Evolutionary conservation across 257 asterid genomes (phyloP).

Genomic region (Solanum stenotomum): DNA sequence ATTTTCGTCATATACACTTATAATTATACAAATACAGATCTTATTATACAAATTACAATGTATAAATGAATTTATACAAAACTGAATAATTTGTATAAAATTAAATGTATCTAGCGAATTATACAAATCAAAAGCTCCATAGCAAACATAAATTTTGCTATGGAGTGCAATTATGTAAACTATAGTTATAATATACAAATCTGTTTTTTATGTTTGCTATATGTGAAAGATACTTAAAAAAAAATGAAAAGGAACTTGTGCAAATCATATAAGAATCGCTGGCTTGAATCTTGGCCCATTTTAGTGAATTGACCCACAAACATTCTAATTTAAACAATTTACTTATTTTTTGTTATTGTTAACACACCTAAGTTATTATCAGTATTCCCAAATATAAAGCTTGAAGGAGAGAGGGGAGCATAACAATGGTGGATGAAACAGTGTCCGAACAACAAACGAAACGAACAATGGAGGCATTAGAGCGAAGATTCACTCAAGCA

Average conservation of each 20-base stretch:
- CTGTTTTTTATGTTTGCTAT: too few relatives aligned
- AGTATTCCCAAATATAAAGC: neutral
- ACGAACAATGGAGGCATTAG: conserved; percentile 64
- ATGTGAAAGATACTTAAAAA: too few relatives aligned
- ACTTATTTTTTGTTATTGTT: neutral
- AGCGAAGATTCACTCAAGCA: conserved; percentile 65
- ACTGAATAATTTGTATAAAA: too few relatives aligned
- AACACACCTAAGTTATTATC: neutral
- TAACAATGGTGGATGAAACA: neutral
- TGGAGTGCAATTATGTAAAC: too few relatives aligned
- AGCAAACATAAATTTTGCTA: too few relatives aligned
- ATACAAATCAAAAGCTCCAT: too few relatives aligned
- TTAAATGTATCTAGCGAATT: too few relatives aligned
- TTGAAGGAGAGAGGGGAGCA: neutral
- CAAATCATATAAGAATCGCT: neutral
- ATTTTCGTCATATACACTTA: too few relatives aligned
- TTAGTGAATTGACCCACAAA: neutral
- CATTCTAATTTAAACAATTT: neutral
- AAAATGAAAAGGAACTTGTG: neutral
- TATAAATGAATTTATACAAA: too few relatives aligned
- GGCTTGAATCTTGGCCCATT: neutral
- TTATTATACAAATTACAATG: too few relatives aligned
- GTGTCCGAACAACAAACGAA: conserved; percentile 50
- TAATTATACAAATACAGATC: too few relatives aligned
- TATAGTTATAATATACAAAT: too few relatives aligned